Evolutionary conservation across 352 stramenopile genomes (phyloP), one percentile per base, ranked within the genome.

Genomic region (Lagenidium sp.): DNA sequence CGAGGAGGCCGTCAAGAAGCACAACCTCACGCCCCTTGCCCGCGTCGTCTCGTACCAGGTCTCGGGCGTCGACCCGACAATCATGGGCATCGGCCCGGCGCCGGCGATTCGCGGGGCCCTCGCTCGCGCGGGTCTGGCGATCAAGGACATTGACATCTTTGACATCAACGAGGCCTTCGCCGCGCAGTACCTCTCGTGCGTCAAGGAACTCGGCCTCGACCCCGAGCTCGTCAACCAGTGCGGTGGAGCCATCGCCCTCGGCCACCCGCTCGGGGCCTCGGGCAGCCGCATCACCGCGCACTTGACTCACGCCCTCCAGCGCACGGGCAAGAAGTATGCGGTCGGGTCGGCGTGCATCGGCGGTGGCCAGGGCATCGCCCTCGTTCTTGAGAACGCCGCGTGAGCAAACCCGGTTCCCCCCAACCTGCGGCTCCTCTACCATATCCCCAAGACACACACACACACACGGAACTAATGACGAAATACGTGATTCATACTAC

Each of bases 81-180:
- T 98, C 63, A 99, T 99, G 96, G 95, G 95, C 26, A 98, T 98
- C 58, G 96, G 95, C 13, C 96, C 96, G 11, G 91, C 97, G 25
- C 83, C 88, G 19, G 95, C 96, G 11, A 98, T 99, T 57, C 75
- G 76, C 16, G 68, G 85, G 3, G 95, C 91, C n/a, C 63, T 99
- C 16, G 56, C 76, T 30, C 81, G 76, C 30, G 89, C 94, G 2
- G 87, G 89, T 30, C 68, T 98, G 23, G 69, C 67, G 29, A 65
- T 98, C 35, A 61, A 75, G 18, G 91, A 99, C 64, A 96, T 99
- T 50, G 96, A 98, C 65, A 83, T 97, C 30, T 73, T 97, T 12
- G 95, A 99, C 71, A 98, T 99, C 64, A 99, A 99, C 65, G 96
- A 99, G 75, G 96, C 96, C 8, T 99, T 99, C 65, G 95, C 96